phyloP scores from a whole-genome alignment of 805 yeast genomes.

The Kodamaea jinghongensis region DNA sequence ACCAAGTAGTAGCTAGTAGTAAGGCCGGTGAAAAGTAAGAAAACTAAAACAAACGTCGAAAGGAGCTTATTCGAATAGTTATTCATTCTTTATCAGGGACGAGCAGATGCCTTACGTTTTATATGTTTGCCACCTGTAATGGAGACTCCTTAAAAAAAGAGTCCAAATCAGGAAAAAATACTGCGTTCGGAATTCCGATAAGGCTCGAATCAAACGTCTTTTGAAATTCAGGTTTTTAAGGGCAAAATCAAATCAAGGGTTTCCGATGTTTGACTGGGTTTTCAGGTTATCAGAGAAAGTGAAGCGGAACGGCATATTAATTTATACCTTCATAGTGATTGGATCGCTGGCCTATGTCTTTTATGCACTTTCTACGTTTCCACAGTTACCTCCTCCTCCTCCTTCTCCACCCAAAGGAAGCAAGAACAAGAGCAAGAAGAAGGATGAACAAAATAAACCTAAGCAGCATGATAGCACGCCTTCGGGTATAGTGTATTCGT shows the following conservation, averaged over 20 bases:
- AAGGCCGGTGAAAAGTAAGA: conserved; percentile 9
- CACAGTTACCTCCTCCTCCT: conserved; percentile 13
- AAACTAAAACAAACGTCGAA: conserved; percentile 5
- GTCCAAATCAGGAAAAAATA: no score
- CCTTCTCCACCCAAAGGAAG: conserved; percentile 10
- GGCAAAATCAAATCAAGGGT: background rate
- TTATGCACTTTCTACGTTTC: conserved; percentile 19
- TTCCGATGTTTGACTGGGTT: conserved; percentile 20
- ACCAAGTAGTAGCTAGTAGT: conserved; percentile 1
- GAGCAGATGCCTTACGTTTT: conserved; percentile 3
- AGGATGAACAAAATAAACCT: background rate
- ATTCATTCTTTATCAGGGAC: conserved; percentile 1
- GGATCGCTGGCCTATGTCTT: conserved; percentile 27
- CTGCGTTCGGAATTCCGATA: no score
- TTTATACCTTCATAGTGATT: conserved; percentile 32
- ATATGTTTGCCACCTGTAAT: conserved; percentile 1
- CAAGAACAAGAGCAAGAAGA: conserved; percentile 5
- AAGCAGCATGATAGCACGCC: no score
- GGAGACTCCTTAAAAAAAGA: background rate
- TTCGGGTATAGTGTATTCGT: conserved; percentile 6
- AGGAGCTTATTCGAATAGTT: conserved; percentile 6
- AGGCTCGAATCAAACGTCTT: no score
- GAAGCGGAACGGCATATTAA: conserved; percentile 34
- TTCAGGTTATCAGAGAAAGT: conserved; percentile 28
- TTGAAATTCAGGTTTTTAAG: no score